Conservation (phyloP, 2,329 filamentous ascomycete species). For the Hypoxylon sp. region DNA sequence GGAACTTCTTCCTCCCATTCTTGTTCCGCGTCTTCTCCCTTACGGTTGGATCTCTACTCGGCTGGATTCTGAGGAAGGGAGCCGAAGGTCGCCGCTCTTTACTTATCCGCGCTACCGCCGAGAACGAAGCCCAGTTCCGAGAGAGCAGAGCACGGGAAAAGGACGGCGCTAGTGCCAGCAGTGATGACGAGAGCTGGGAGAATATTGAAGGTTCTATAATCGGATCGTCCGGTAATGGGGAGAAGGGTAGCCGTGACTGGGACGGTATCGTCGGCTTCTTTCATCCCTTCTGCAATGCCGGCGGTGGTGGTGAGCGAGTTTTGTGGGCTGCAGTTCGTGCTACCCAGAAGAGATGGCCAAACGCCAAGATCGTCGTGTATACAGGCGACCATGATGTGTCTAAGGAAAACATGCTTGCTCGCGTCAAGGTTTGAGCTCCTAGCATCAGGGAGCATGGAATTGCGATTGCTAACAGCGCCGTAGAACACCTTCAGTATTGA, state of each 20-base stretch:
- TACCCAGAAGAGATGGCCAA: constrained; percentile 89
- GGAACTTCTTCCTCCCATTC: constrained; percentile 51
- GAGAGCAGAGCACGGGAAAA: constrained; percentile 54
- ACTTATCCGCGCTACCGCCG: constrained; percentile 66
- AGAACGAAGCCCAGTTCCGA: constrained; percentile 56
- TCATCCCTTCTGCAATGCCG: constrained; percentile 98
- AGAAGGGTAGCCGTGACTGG: constrained; percentile 72
- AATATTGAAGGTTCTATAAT: constrained; percentile 68
- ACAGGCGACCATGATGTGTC: constrained; percentile 93
- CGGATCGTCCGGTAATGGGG: constrained; percentile 55
- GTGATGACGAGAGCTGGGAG: constrained; percentile 75
- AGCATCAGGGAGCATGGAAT: not conserved
- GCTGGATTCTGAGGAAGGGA: constrained; percentile 73
- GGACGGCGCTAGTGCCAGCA: constrained; percentile 32
- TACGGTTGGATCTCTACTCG: constrained; percentile 61
- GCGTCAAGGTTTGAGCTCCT: constrained; percentile 72
- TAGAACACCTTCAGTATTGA: constrained; percentile 92
- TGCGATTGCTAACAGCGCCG: constrained; percentile 25
- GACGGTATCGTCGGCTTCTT: constrained; percentile 94
- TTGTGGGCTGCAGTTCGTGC: constrained; percentile 95
- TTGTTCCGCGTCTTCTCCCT: constrained; percentile 56
- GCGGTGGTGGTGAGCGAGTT: constrained; percentile 94
- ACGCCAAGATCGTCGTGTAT: constrained; percentile 91
- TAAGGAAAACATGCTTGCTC: constrained; percentile 81
- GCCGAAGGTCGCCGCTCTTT: constrained; percentile 72